phyloP scores from a whole-genome alignment of 768 basidiomycete species.

The Mycena crocata region DNA sequence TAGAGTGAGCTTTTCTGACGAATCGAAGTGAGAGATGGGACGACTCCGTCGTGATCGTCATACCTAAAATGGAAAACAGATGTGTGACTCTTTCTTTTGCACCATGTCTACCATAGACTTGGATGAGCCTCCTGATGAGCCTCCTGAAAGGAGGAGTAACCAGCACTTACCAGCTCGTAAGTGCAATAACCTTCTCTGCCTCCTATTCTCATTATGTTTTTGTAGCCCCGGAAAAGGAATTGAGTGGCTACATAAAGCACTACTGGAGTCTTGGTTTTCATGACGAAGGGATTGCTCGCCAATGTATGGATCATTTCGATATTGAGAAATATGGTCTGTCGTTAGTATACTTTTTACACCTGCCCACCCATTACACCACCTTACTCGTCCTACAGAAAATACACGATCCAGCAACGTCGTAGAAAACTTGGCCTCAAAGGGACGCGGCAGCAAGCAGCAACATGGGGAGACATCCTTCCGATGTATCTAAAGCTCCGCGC shows the following conservation, averaged over 20 bases:
- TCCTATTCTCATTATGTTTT: not conserved
- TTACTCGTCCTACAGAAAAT: not conserved
- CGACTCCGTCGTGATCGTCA: not conserved
- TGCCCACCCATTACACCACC: not conserved
- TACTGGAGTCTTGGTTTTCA: not conserved
- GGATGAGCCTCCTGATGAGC: not conserved
- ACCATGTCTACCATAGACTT: not conserved
- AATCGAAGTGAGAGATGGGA: not conserved
- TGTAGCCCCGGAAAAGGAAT: not conserved
- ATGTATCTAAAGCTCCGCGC: not conserved
- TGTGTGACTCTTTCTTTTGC: no score
- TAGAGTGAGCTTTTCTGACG: not conserved
- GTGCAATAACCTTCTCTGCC: not conserved
- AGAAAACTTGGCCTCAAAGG: not conserved
- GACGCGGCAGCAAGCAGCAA: not conserved
- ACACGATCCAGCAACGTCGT: not conserved
- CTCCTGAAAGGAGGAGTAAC: not conserved
- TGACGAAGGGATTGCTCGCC: not conserved
- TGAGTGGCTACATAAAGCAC: not conserved
- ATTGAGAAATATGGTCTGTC: not conserved
- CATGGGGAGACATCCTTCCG: not conserved
- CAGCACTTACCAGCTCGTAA: not conserved
- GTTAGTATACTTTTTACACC: not conserved
- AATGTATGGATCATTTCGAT: not conserved
- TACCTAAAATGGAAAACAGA: not conserved